Evolutionary conservation across 1,284 basidiomycete species (phyloP).

Genomic region (Phaffia rhodozyma): DNA sequence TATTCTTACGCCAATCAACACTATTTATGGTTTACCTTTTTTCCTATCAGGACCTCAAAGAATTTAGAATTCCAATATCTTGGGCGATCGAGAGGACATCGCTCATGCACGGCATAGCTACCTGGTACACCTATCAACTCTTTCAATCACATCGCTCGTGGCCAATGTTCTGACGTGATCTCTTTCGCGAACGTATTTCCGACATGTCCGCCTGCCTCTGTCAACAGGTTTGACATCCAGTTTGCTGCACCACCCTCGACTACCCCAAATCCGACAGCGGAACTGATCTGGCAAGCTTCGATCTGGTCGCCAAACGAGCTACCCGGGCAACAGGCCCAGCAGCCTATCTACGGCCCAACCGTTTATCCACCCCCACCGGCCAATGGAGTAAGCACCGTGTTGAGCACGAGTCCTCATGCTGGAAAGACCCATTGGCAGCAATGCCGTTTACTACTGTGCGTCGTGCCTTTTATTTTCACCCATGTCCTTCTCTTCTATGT

Average conservation of each 20-base stretch:
- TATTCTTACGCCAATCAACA: not conserved
- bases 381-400: conserved; percentile 5
- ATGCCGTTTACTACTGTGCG: not conserved
- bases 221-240: conserved; percentile 16
- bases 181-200: not conserved
- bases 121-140: not conserved
- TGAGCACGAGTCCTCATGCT: conserved; percentile 10
- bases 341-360: not conserved
- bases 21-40: not conserved
- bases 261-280: not conserved
- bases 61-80: conserved; percentile 32
- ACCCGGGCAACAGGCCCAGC: not conserved
- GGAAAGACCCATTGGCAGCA: conserved; percentile 18
- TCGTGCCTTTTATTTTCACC: too few relatives aligned
- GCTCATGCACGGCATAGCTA: conserved; percentile 32
- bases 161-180: conserved; percentile 29
- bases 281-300: conserved; percentile 3
- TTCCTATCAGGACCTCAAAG: conserved; percentile 26
- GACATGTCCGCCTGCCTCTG: not conserved
- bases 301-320: conserved; percentile 1
- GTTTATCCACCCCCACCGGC: conserved; percentile 10
- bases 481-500: not conserved
- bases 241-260: conserved; percentile 3
- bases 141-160: conserved; percentile 34
- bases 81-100: conserved; percentile 31